Base-by-base conservation (phyloP, 2,329 filamentous ascomycete species). In the Aspergillus novoparasiticus region DNA sequence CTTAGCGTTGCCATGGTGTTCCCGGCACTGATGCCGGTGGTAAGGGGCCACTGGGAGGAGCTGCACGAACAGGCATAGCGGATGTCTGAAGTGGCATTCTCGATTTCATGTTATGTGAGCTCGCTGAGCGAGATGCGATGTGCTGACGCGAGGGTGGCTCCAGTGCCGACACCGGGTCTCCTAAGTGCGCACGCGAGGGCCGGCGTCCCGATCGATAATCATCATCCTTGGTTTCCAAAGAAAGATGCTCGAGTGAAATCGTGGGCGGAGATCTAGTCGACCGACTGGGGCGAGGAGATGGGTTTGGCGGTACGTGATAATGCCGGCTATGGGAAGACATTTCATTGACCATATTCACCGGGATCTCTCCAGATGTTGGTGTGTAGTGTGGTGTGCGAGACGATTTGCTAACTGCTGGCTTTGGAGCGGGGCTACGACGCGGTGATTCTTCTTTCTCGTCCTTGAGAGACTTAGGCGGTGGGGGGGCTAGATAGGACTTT, bases 401-500 rank as follows among this genome's bases (percentile, higher is more conserved):
- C 10, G 73, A 69, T 43, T 69, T 72, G 59, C 64, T 70, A 50
- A 65, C 69, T 19, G 68, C 46, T 26, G 70, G 62, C 56, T 69
- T 69, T 50, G 75, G 66, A 28, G 66, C 82, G 75, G 71, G 78
- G 64, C 67, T 80, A 71, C 68, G 74, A 61, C 67, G 75, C 68
- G 75, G 73, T 76, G 64, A 81, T 16, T 75, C 74, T 55, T 51
- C 48, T 51, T 51, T 51, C 28, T 51, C 48, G 21, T 81, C 82
- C 63, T 93, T 85, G 39, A 94, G 85, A 12, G 92, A 90, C 73
- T 92, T 89, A 1, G 91, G 92, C 10, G 91, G 87, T 1, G 93
- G 92, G 39, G 93, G 93, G 19, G 89, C 91, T 43, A 97, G 86
- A 76, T 97, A 94, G 32, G 94, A 97, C 79, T 96, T 97, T 76